phyloP scores from a whole-genome alignment of 345 rosid species.

The Bruguiera sexangula region DNA sequence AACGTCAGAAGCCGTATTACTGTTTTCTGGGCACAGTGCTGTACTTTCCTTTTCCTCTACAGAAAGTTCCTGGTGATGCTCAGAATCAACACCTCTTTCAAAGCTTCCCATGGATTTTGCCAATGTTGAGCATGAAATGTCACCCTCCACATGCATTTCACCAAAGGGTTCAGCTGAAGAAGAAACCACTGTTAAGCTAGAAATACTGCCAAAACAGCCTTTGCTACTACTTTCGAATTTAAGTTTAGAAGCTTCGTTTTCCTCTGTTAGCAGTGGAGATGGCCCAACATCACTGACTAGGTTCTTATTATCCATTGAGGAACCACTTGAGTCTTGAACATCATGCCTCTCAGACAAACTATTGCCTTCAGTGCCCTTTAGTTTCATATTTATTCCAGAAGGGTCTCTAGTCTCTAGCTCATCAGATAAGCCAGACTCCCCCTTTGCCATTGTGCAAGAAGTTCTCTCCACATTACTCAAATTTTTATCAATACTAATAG shows the following conservation, averaged over 20 bases:
- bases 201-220: conserved; percentile 16
- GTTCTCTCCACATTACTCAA: conserved; percentile 28
- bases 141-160: conserved; percentile 18
- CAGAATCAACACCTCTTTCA: conserved; percentile 15
- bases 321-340: conserved; percentile 18
- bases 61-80: conserved; percentile 15
- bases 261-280: conserved; percentile 24
- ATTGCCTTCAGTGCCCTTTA: conserved; percentile 18
- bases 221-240: conserved; percentile 19
- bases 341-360: conserved; percentile 20
- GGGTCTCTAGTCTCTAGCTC: conserved; percentile 18
- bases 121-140: conserved; percentile 8
- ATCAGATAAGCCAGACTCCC: conserved; percentile 29
- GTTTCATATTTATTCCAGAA: conserved; percentile 17
- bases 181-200: conserved; percentile 8
- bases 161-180: conserved; percentile 19
- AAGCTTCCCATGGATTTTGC: conserved; percentile 23
- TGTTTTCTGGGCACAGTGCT: conserved; percentile 30
- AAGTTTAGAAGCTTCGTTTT: conserved; percentile 23
- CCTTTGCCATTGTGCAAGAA: conserved; percentile 25
- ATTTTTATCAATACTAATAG: not conserved
- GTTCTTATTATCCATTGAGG: conserved; percentile 20
- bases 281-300: conserved; percentile 22
- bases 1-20: conserved; percentile 17
- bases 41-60: conserved; percentile 24